A percentile compares a stretch with the other conserved stretches of the same genome.
Conservation (phyloP, 495 filamentous ascomycete genomes). For the Xylaria grammica region DNA sequence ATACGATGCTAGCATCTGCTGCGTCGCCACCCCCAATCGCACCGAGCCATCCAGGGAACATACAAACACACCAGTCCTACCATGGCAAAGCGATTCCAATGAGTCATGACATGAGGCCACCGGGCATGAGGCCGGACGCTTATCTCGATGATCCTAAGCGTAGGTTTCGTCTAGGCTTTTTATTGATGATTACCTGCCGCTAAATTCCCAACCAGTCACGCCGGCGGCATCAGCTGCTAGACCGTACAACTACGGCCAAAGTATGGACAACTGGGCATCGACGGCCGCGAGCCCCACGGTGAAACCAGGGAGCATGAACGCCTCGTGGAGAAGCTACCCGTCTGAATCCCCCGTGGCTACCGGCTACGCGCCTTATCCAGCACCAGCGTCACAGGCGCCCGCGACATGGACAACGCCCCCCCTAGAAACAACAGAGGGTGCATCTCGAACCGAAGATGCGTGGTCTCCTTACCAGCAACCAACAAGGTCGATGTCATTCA, state of each 20-base stretch:
- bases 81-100: slow-evolving; percentile 52
- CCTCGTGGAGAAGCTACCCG: slow-evolving; percentile 45
- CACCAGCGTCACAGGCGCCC: slow-evolving; percentile 42
- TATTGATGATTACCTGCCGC: slow-evolving; percentile 12
- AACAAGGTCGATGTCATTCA: slow-evolving; percentile 51
- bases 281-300: slow-evolving; percentile 43
- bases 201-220: slow-evolving; percentile 44
- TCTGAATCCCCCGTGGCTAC: slow-evolving; percentile 46
- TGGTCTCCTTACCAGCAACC: slow-evolving; percentile 49
- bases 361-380: slow-evolving; percentile 47
- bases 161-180: slow-evolving; percentile 36
- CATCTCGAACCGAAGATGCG: slow-evolving; percentile 26
- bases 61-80: slow-evolving; percentile 46
- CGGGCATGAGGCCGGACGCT: slow-evolving; percentile 47
- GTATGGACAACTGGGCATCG: slow-evolving; percentile 49
- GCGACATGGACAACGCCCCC: slow-evolving; percentile 46
- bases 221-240: slow-evolving; percentile 39
- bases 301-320: slow-evolving; percentile 40
- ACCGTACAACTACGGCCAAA: slow-evolving; percentile 46
- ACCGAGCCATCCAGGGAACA: slow-evolving; percentile 47
- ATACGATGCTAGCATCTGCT: slow-evolving; percentile 48
- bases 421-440: slow-evolving; percentile 23
- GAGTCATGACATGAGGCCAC: slow-evolving; percentile 54
- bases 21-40: slow-evolving; percentile 58
- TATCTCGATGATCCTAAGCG: slow-evolving; percentile 46